Conservation (phyloP, 2,329 filamentous ascomycete genomes). For the Kalaharituber pfeilii region DNA sequence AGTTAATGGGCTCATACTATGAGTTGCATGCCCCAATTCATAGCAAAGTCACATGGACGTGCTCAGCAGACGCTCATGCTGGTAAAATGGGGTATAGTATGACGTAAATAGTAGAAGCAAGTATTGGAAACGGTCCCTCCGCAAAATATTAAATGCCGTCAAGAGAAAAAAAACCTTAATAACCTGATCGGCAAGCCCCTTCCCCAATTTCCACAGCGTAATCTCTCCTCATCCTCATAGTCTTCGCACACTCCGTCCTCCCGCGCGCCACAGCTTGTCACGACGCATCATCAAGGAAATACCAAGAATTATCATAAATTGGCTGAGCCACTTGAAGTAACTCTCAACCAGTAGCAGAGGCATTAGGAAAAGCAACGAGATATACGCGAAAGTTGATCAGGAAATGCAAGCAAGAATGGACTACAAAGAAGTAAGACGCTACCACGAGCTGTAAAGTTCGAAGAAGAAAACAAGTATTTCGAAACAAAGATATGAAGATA, state of each 20-base stretch:
- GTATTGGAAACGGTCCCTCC: background rate
- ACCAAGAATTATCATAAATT: constrained; percentile 3
- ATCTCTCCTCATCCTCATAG: background rate
- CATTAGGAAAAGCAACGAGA: constrained; percentile 1
- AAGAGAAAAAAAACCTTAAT: no score
- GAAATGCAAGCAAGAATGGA: constrained; percentile 5
- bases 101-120: background rate
- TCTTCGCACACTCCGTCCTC: background rate
- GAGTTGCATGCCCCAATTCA: no score
- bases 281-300: background rate
- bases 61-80: background rate
- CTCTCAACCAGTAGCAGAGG: background rate
- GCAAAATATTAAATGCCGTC: background rate
- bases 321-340: background rate
- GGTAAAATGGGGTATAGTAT: background rate
- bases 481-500: constrained; percentile 14
- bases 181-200: no score
- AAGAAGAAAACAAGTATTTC: constrained; percentile 2
- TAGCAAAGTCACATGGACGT: background rate
- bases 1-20: no score
- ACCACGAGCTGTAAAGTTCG: constrained; percentile 5
- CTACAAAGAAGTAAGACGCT: constrained; percentile 3
- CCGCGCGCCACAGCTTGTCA: background rate
- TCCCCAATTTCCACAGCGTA: no score
- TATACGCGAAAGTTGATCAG: constrained; percentile 1